Percentiles rank a stretch among this genome's conserved stretches.
Evolutionary conservation across 441 rosid species (phyloP).

Genomic region (Adansonia grandidieri): DNA sequence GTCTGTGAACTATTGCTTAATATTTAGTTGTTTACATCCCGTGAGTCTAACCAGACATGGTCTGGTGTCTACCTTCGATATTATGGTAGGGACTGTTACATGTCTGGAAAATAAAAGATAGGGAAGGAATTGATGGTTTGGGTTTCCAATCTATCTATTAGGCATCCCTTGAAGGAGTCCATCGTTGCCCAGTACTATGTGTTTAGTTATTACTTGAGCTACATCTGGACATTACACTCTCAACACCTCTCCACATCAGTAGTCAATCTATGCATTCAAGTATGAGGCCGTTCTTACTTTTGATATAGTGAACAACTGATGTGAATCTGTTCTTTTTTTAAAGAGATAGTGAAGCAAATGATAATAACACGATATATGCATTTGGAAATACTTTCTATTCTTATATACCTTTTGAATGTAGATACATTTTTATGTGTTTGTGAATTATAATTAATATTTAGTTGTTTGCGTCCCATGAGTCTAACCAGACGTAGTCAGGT

Average conservation of each 20-base stretch:
- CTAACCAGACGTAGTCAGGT: constrained; percentile 47
- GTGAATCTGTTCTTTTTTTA: neutral
- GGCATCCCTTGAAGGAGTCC: neutral
- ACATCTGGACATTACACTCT: constrained; percentile 60
- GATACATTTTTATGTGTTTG: neutral
- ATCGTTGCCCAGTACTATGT: constrained; percentile 13
- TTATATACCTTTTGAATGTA: neutral
- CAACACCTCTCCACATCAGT: neutral
- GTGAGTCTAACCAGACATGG: constrained; percentile 15
- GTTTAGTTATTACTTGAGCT: constrained; percentile 51
- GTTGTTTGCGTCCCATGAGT: constrained; percentile 21
- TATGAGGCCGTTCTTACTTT: neutral
- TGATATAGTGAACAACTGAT: neutral
- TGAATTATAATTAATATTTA: neutral
- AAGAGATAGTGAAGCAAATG: neutral
- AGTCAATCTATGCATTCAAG: neutral
- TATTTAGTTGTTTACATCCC: neutral
- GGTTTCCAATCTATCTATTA: constrained; percentile 34
- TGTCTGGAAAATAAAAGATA: constrained; percentile 39
- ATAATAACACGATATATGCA: neutral
- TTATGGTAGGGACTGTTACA: constrained; percentile 44
- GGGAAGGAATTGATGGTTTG: constrained; percentile 29
- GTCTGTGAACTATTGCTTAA: neutral
- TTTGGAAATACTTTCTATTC: neutral
- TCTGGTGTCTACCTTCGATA: constrained; percentile 43